Evolutionary conservation across 805 yeast genomes (phyloP).

Genomic region (Sungouiozyma intestinalis): DNA sequence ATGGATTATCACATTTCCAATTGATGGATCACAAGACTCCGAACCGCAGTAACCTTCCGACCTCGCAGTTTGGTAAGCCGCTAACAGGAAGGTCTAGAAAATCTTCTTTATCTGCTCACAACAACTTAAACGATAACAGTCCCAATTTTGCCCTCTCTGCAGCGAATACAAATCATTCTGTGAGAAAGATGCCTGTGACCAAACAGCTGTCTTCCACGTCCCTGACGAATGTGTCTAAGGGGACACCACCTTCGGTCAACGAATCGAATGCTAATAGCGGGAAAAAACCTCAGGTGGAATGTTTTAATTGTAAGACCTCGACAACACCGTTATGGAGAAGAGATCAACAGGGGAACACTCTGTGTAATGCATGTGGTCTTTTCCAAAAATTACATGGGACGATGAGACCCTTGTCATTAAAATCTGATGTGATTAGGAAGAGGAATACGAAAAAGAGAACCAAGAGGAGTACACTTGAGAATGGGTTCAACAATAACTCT

Average conservation of each 20-base stretch:
- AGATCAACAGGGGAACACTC: slow-evolving; percentile 81
- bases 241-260: slow-evolving; percentile 13
- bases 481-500: slow-evolving; percentile 1
- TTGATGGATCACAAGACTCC: not conserved
- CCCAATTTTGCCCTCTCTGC: not conserved
- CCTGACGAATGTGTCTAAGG: slow-evolving; percentile 17
- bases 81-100: slow-evolving; percentile 2
- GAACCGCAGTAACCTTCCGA: not conserved
- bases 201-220: slow-evolving; percentile 24
- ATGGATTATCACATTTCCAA: not conserved
- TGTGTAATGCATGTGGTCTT: slow-evolving; percentile 94
- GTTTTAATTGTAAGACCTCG: slow-evolving; percentile 84
- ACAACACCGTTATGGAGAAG: slow-evolving; percentile 96
- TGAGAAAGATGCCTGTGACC: slow-evolving; percentile 8
- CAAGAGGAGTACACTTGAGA: slow-evolving; percentile 16
- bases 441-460: slow-evolving; percentile 55
- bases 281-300: slow-evolving; percentile 33
- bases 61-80: not conserved
- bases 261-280: slow-evolving; percentile 7
- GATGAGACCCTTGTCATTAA: slow-evolving; percentile 80
- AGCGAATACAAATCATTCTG: slow-evolving; percentile 5
- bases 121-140: not conserved
- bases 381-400: slow-evolving; percentile 92
- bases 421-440: slow-evolving; percentile 86
- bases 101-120: slow-evolving; percentile 2